Conservation (phyloP, 2,329 filamentous ascomycete genomes). For the Colletotrichum sp. region DNA sequence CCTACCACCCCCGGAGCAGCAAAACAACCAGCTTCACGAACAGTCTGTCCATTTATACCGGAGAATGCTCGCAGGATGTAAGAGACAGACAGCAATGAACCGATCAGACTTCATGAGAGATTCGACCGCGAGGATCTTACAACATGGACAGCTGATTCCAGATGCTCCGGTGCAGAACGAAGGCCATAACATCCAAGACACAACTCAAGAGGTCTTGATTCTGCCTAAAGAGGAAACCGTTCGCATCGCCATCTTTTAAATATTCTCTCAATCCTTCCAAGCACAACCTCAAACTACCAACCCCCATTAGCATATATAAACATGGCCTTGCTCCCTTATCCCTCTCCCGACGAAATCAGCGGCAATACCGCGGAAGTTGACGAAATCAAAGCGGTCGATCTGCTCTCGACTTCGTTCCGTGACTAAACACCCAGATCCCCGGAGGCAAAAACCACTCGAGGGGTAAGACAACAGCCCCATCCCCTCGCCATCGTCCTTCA, state of each 20-base stretch:
- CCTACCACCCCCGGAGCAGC: not conserved
- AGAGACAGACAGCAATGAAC: not conserved
- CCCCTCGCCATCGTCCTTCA: not conserved
- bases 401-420: too few relatives aligned
- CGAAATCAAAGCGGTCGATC: too few relatives aligned
- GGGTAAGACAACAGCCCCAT: not conserved
- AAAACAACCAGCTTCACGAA: accelerated
- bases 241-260: too few relatives aligned
- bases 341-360: not conserved
- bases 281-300: too few relatives aligned
- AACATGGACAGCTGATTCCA: too few relatives aligned
- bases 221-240: too few relatives aligned
- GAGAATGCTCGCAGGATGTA: not conserved
- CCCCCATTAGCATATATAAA: not conserved
- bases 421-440: accelerated
- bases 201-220: too few relatives aligned
- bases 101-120: not conserved
- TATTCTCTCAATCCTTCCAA: too few relatives aligned
- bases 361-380: not conserved
- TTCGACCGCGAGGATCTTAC: not conserved
- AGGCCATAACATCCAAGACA: too few relatives aligned
- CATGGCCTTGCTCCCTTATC: accelerated
- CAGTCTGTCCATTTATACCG: accelerated
- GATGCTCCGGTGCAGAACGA: too few relatives aligned
- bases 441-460: not conserved